Percentiles rank a stretch among this genome's conserved stretches.
phyloP scores from a whole-genome alignment of 176 grass and related monocot species.

The Tuctoria greenei region DNA sequence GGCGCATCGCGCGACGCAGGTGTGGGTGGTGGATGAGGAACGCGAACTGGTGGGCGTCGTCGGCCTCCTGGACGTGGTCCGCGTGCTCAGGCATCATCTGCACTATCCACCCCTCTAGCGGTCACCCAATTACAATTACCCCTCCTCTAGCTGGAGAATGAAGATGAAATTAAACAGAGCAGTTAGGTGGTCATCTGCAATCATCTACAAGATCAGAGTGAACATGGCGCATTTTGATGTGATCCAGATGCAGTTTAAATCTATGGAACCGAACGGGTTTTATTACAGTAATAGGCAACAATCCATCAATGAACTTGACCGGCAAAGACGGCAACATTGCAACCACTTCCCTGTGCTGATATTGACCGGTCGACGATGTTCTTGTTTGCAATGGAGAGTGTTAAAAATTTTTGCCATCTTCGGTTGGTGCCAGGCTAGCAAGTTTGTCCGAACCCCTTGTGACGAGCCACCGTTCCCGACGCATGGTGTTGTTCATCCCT shows the following conservation, averaged over 20 bases:
- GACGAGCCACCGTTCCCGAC: background rate
- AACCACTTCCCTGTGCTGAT: background rate
- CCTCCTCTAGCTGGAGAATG: no score
- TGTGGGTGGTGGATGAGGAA: constrained; percentile 66
- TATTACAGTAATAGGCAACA: no score
- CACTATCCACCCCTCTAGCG: background rate
- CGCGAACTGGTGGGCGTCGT: constrained; percentile 54
- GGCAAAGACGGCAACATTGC: no score
- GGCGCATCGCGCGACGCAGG: constrained; percentile 63
- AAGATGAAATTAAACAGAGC: no score
- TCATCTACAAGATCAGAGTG: no score
- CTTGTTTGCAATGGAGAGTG: background rate
- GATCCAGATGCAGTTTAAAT: no score
- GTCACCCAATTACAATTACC: no score
- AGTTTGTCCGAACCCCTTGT: background rate
- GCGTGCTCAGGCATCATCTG: constrained; percentile 52
- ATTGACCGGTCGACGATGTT: background rate
- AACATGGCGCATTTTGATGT: no score
- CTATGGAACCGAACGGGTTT: no score
- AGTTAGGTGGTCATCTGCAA: no score
- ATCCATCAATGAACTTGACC: no score
- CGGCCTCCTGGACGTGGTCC: constrained; percentile 53
- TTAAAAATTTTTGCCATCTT: background rate
- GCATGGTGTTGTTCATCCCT: background rate
- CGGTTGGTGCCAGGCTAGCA: background rate